These are phyloP conservation scores for Camellia japonica DNA, from an alignment of 148 eudicot genomes.

Conservation along the genomic window DNA sequence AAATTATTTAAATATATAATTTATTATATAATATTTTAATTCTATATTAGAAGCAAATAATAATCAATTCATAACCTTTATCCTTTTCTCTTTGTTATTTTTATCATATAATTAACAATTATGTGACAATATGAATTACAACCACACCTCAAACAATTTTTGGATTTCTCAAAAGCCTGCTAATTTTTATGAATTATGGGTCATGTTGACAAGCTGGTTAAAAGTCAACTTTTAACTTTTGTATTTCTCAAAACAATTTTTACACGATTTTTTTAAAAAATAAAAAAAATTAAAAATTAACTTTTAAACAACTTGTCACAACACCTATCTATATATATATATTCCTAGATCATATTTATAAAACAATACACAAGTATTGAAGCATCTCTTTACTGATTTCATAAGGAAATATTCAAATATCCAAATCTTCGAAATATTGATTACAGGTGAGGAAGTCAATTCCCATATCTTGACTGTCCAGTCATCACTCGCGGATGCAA, in stretches of 20 bases:
- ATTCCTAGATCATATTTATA: too few species aligned
- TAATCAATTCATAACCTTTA: too few species aligned
- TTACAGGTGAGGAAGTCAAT: constrained; percentile 30
- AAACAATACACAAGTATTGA: too few species aligned
- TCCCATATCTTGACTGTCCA: constrained; percentile 83
- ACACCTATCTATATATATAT: neutral
- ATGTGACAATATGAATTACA: neutral
- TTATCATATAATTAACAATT: neutral
- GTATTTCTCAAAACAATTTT: too few species aligned
- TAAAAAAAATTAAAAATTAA: too few species aligned
- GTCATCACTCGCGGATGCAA: constrained; percentile 88
- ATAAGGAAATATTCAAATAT: neutral
- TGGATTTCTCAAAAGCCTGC: neutral
- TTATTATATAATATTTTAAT: too few species aligned
- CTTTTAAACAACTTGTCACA: too few species aligned
- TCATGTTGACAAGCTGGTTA: too few species aligned
- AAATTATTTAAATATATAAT: too few species aligned
- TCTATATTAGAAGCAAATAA: too few species aligned
- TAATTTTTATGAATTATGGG: neutral
- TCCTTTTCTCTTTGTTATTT: neutral
- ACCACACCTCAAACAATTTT: neutral
- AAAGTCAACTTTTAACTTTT: too few species aligned
- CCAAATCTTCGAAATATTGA: neutral
- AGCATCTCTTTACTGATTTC: neutral
- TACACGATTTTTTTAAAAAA: too few species aligned